Evolutionary conservation across 1,284 basidiomycete genomes (phyloP).

Genomic region (Trametes pubescens): DNA sequence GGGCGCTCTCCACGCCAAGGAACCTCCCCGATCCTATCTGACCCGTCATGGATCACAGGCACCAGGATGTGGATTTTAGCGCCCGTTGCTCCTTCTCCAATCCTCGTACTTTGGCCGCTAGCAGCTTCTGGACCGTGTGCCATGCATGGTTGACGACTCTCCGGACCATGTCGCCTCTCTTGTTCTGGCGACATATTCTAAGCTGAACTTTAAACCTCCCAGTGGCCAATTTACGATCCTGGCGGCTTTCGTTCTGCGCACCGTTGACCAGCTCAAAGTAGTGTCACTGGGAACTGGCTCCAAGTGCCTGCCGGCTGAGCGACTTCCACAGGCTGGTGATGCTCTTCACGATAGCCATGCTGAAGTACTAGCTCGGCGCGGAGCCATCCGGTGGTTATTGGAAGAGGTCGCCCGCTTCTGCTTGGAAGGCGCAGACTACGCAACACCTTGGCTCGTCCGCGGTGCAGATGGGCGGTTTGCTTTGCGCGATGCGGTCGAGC

Average conservation of each 20-base stretch:
- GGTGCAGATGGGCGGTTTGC: conserved; percentile 52
- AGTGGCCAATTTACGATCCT: conserved; percentile 65
- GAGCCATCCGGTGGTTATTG: conserved; percentile 83
- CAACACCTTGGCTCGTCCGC: conserved; percentile 52
- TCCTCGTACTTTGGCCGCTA: background rate
- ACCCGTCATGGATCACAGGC: background rate
- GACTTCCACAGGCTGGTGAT: conserved; percentile 78
- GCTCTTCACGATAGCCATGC: conserved; percentile 91
- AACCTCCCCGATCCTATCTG: background rate
- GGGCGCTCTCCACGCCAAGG: background rate
- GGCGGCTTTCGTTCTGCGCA: conserved; percentile 63
- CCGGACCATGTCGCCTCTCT: conserved; percentile 37
- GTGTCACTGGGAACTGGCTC: conserved; percentile 86
- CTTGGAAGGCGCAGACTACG: conserved; percentile 20
- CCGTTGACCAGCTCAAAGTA: conserved; percentile 48
- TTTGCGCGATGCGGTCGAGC: conserved; percentile 57
- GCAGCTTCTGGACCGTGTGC: background rate
- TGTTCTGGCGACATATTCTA: conserved; percentile 54
- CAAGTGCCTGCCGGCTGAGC: conserved; percentile 80
- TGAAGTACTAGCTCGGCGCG: conserved; percentile 86
- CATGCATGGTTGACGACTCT: conserved; percentile 33
- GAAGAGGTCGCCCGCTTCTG: conserved; percentile 62
- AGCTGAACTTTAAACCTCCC: conserved; percentile 56
- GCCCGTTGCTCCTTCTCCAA: background rate
- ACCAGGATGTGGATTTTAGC: background rate